Evolutionary conservation across 2,329 filamentous ascomycete genomes (phyloP).

Genomic region (Aspergillus hiratsukae): DNA sequence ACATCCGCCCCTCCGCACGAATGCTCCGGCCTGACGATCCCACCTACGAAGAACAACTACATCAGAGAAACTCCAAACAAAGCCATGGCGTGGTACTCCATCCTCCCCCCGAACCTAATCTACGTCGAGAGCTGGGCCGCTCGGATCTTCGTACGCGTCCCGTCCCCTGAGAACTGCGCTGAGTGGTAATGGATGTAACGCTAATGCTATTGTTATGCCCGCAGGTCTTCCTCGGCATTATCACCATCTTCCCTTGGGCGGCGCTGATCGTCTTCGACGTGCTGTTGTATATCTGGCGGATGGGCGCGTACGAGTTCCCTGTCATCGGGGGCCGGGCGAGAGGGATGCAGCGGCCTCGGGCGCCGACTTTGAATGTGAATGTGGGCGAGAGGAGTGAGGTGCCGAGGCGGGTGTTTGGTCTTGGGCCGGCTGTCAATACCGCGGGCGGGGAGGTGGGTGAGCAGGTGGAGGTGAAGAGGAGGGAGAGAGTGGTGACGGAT

Average conservation of each 20-base stretch:
- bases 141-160: slow-evolving; percentile 55
- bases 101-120: slow-evolving; percentile 56
- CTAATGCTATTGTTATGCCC: background rate
- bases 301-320: slow-evolving; percentile 55
- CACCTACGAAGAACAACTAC: background rate
- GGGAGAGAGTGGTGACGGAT: background rate
- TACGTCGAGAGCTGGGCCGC: slow-evolving; percentile 60
- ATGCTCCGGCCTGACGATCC: background rate
- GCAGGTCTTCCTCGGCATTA: slow-evolving; percentile 56
- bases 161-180: background rate
- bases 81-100: slow-evolving; percentile 59
- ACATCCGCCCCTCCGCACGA: background rate
- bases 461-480: slow-evolving; percentile 5
- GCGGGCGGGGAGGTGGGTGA: slow-evolving; percentile 5
- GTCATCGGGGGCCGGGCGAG: slow-evolving; percentile 57
- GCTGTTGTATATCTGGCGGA: slow-evolving; percentile 57
- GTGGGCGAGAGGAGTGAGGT: slow-evolving; percentile 39
- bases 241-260: slow-evolving; percentile 61
- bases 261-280: slow-evolving; percentile 61
- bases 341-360: slow-evolving; percentile 56
- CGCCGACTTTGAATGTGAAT: slow-evolving; percentile 57
- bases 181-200: background rate
- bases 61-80: background rate
- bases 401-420: slow-evolving; percentile 26
- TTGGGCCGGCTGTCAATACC: slow-evolving; percentile 20